phyloP scores from a whole-genome alignment of 768 basidiomycete genomes.

The Mycena amicta region DNA sequence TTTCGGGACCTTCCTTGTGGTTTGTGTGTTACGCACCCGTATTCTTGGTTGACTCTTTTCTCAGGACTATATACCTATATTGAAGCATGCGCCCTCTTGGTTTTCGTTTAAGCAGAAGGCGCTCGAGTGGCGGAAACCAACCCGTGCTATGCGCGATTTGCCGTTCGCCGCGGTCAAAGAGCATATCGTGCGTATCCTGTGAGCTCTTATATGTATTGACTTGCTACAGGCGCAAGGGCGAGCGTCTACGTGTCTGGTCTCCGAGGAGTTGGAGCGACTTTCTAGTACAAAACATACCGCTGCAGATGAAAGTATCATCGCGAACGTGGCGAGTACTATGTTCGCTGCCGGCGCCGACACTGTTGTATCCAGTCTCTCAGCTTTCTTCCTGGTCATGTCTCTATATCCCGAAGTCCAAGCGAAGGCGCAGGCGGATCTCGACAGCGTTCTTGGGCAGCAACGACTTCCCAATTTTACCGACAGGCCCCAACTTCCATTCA shows the following conservation, averaged over 20 bases:
- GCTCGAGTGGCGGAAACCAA: constrained; percentile 33
- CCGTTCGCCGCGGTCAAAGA: constrained; percentile 44
- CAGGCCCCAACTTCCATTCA: constrained; percentile 37
- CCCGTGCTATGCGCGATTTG: constrained; percentile 39
- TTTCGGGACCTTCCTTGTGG: constrained; percentile 47
- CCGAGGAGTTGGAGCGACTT: constrained; percentile 38
- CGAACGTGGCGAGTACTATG: constrained; percentile 45
- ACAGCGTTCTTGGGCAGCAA: constrained; percentile 30
- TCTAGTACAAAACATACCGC: constrained; percentile 24
- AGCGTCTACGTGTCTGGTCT: constrained; percentile 36
- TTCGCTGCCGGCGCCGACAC: constrained; percentile 44
- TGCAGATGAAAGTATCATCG: constrained; percentile 40
- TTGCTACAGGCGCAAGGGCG: constrained; percentile 29
- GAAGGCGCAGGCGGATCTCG: constrained; percentile 41
- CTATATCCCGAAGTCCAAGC: constrained; percentile 41
- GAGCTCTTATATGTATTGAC: not conserved
- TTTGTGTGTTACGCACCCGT: constrained; percentile 24
- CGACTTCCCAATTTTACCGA: constrained; percentile 45
- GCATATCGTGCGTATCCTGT: constrained; percentile 28
- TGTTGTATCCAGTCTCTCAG: constrained; percentile 38
- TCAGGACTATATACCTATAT: constrained; percentile 35
- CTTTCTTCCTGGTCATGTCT: constrained; percentile 44
- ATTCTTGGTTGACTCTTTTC: not conserved
- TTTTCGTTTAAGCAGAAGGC: constrained; percentile 46
- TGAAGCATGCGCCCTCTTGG: constrained; percentile 46